A percentile compares a stretch with the other conserved stretches of the same genome.
phyloP scores from a whole-genome alignment of 192 early-diverging fungal genomes.

The Coemansia sp. region DNA sequence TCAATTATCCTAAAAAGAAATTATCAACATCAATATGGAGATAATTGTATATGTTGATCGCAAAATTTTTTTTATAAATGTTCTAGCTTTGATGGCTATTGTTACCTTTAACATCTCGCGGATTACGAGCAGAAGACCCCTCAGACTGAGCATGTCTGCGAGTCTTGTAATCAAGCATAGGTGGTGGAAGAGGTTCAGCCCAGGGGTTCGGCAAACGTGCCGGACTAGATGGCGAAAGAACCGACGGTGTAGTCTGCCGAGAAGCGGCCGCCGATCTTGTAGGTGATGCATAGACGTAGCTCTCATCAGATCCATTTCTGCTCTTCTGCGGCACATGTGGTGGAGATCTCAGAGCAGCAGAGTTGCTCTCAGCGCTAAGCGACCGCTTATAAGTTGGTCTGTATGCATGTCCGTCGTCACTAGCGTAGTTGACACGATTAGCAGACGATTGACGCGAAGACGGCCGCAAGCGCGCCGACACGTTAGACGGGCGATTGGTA shows the following conservation, averaged over 20 bases:
- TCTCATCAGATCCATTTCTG: constrained; percentile 3
- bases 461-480: constrained; percentile 30
- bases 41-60: not conserved
- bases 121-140: constrained; percentile 23
- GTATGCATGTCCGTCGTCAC: constrained; percentile 29
- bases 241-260: constrained; percentile 1
- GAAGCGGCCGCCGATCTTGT: not conserved
- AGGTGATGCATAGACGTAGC: constrained; percentile 20
- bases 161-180: constrained; percentile 6
- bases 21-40: not conserved
- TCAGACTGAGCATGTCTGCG: constrained; percentile 50
- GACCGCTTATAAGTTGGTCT: not conserved
- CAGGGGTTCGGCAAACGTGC: constrained; percentile 40
- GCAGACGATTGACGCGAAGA: constrained; percentile 48
- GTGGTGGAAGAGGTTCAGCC: constrained; percentile 20
- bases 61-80: not conserved
- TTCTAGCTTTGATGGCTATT: not conserved
- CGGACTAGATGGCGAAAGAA: constrained; percentile 50
- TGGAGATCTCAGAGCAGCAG: not conserved
- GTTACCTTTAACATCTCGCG: constrained; percentile 5
- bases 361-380: not conserved
- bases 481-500: constrained; percentile 6
- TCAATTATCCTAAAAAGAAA: not conserved
- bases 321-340: not conserved
- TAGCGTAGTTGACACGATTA: constrained; percentile 31